A percentile compares a stretch with the other conserved stretches of the same genome.
Evolutionary conservation across 441 rosid genomes (phyloP).

Genomic region (Euphorbia celastroides): DNA sequence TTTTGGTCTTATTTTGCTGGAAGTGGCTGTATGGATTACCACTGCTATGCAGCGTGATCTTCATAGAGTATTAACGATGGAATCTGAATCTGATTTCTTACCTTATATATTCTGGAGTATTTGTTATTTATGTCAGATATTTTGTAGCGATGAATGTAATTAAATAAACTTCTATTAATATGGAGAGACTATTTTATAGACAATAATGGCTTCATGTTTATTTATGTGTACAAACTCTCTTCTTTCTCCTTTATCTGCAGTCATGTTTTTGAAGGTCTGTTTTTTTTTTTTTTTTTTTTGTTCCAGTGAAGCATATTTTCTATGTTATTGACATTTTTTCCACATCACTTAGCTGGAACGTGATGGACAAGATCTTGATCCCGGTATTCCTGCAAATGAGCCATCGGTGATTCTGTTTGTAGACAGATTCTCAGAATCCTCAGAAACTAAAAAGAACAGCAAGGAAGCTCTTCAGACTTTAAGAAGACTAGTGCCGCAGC

Average conservation of each 20-base stretch:
- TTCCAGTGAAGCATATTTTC: background rate
- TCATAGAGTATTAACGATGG: background rate
- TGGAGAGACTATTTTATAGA: background rate
- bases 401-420: conserved; percentile 81
- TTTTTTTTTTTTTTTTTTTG: background rate
- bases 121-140: background rate
- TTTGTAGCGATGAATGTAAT: background rate
- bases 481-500: conserved; percentile 55
- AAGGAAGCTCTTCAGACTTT: conserved; percentile 58
- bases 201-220: background rate
- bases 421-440: conserved; percentile 63
- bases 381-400: conserved; percentile 56
- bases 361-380: conserved; percentile 41
- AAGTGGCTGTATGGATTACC: background rate
- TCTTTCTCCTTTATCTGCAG: background rate
- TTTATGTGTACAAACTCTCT: background rate
- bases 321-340: conserved; percentile 14
- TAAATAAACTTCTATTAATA: background rate
- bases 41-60: background rate
- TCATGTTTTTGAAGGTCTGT: background rate
- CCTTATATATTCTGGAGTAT: background rate
- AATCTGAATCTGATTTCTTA: background rate
- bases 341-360: conserved; percentile 55
- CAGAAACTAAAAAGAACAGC: conserved; percentile 53
- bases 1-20: background rate